Percentiles rank a stretch among this genome's conserved stretches.
These are phyloP conservation scores for Ophiostoma australiae DNA, from an alignment of 2,329 filamentous ascomycete species.

Conservation along the genomic window DNA sequence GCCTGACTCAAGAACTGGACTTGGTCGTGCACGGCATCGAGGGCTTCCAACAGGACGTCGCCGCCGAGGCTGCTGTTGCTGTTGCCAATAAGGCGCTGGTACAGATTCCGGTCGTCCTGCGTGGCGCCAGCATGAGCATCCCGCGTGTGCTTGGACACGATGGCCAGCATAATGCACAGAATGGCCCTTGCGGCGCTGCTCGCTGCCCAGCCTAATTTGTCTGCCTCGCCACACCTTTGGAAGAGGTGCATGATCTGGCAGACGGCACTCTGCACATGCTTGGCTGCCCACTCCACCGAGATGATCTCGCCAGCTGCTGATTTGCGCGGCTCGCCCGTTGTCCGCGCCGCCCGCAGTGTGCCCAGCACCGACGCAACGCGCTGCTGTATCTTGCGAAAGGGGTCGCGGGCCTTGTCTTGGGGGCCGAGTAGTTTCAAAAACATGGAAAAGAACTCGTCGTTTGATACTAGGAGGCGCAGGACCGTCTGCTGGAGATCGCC, in stretches of 20 bases:
- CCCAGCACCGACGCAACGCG: constrained; percentile 45
- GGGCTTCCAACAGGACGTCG: constrained; percentile 43
- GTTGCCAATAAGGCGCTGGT: constrained; percentile 45
- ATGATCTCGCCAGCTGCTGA: constrained; percentile 21
- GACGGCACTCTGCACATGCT: constrained; percentile 43
- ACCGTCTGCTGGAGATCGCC: constrained; percentile 49
- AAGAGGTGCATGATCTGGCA: constrained; percentile 41
- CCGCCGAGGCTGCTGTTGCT: constrained; percentile 32
- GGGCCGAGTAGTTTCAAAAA: constrained; percentile 45
- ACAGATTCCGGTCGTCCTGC: constrained; percentile 44
- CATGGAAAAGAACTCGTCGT: constrained; percentile 52
- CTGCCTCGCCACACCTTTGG: background rate
- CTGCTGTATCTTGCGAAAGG: constrained; percentile 46
- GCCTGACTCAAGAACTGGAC: constrained; percentile 42
- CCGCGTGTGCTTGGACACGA: constrained; percentile 39
- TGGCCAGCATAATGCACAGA: constrained; percentile 44
- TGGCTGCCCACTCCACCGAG: constrained; percentile 47
- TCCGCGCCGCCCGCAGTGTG: constrained; percentile 37
- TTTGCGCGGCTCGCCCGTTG: constrained; percentile 12
- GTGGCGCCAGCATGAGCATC: constrained; percentile 35
- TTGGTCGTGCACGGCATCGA: constrained; percentile 43
- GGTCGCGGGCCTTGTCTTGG: constrained; percentile 42
- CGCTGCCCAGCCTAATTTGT: constrained; percentile 33
- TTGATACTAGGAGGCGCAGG: constrained; percentile 50
- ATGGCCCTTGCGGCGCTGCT: constrained; percentile 45